These are phyloP conservation scores for Peronospora destructor DNA, from an alignment of 352 stramenopile genomes.

Conservation along the genomic window DNA sequence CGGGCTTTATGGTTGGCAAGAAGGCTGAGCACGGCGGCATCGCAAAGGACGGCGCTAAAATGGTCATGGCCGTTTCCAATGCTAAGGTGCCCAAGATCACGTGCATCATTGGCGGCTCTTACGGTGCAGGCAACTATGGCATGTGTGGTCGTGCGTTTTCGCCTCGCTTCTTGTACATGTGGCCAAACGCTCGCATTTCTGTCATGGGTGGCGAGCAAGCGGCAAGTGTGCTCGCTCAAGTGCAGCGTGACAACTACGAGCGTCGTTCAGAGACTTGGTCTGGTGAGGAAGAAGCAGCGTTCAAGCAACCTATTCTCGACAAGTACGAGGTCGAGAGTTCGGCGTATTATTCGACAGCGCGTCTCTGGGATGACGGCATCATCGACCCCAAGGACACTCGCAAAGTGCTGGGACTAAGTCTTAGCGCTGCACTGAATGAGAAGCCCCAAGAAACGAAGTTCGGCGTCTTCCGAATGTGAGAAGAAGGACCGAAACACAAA, in stretches of 20 bases:
- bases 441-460: slow-evolving; percentile 86
- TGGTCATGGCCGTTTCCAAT: slow-evolving; percentile 93
- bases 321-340: slow-evolving; percentile 94
- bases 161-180: slow-evolving; percentile 97
- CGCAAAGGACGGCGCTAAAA: slow-evolving; percentile 94
- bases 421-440: slow-evolving; percentile 70
- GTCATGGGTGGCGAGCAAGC: slow-evolving; percentile 98
- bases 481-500: neutral
- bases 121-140: slow-evolving; percentile 95
- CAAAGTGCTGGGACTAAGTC: slow-evolving; percentile 74
- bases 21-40: slow-evolving; percentile 96
- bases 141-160: slow-evolving; percentile 96
- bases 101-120: slow-evolving; percentile 94
- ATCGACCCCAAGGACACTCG: slow-evolving; percentile 94
- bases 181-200: slow-evolving; percentile 93
- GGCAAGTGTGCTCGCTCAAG: slow-evolving; percentile 92
- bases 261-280: slow-evolving; percentile 59
- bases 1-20: slow-evolving; percentile 96
- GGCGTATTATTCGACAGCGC: slow-evolving; percentile 92
- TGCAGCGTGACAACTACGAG: slow-evolving; percentile 88
- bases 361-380: slow-evolving; percentile 98
- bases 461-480: slow-evolving; percentile 94
- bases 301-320: slow-evolving; percentile 93
- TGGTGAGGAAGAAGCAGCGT: slow-evolving; percentile 81
- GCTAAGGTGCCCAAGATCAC: slow-evolving; percentile 97